Evolutionary conservation across 2,329 filamentous ascomycete species (phyloP).

Genomic region (Pyrenophora tritici-repentis): DNA sequence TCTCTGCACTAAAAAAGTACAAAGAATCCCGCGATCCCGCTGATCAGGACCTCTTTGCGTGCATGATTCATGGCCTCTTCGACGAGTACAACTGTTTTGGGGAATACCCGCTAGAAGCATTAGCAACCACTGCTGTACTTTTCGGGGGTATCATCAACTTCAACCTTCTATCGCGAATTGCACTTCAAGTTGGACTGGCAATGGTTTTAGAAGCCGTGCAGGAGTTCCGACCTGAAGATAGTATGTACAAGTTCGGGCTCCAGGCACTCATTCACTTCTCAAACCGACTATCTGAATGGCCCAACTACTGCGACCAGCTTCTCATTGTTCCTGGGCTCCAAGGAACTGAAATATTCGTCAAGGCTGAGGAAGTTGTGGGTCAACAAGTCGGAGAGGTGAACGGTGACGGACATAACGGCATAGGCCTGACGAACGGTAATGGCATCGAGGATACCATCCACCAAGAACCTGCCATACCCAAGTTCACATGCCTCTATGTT

Average conservation of each 20-base stretch:
- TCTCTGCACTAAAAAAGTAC: slow-evolving; percentile 81
- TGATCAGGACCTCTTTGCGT: slow-evolving; percentile 94
- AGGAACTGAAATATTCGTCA: slow-evolving; percentile 81
- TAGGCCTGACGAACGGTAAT: slow-evolving; percentile 68
- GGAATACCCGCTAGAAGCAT: slow-evolving; percentile 92
- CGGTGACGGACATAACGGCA: slow-evolving; percentile 50
- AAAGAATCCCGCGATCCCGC: slow-evolving; percentile 82
- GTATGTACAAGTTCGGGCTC: slow-evolving; percentile 98
- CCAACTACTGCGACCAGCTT: slow-evolving; percentile 87
- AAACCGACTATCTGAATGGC: slow-evolving; percentile 85
- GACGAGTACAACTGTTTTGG: slow-evolving; percentile 96
- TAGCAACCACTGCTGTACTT: slow-evolving; percentile 93
- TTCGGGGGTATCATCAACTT: slow-evolving; percentile 97
- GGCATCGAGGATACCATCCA: slow-evolving; percentile 65
- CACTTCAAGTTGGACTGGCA: slow-evolving; percentile 88
- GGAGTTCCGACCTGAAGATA: slow-evolving; percentile 78
- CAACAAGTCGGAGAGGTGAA: slow-evolving; percentile 67
- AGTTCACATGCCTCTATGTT: slow-evolving; percentile 78
- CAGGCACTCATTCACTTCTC: slow-evolving; percentile 92
- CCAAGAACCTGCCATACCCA: slow-evolving; percentile 66
- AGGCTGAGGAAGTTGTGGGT: slow-evolving; percentile 78
- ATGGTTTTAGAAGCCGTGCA: slow-evolving; percentile 98
- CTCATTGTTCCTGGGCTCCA: slow-evolving; percentile 80
- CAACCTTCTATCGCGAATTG: slow-evolving; percentile 85
- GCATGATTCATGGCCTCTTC: slow-evolving; percentile 97